Evolutionary conservation across 345 rosid genomes (phyloP).

Genomic region (Euphorbia lathyris): DNA sequence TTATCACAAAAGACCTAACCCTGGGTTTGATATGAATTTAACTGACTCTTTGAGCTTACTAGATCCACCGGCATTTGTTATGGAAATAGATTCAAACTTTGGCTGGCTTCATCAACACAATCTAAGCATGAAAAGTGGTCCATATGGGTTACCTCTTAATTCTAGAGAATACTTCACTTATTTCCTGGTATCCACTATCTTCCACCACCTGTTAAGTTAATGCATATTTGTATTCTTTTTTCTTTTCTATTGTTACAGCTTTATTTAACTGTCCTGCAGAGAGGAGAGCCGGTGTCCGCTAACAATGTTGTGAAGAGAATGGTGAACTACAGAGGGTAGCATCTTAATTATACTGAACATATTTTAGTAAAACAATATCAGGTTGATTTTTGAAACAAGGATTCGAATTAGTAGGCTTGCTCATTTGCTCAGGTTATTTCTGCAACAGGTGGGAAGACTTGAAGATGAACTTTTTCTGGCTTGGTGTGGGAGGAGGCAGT

Average conservation of each 20-base stretch:
- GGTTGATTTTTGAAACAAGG: neutral
- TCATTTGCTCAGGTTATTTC: slow-evolving; percentile 17
- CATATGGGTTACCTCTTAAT: slow-evolving; percentile 43
- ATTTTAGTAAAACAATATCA: neutral
- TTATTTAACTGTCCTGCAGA: slow-evolving; percentile 29
- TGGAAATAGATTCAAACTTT: slow-evolving; percentile 12
- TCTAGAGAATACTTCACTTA: slow-evolving; percentile 40
- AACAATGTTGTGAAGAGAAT: slow-evolving; percentile 38
- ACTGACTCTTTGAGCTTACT: slow-evolving; percentile 3
- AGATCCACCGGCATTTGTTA: slow-evolving; percentile 11
- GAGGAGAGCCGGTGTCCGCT: slow-evolving; percentile 57
- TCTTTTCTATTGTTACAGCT: neutral
- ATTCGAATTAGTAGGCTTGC: neutral
- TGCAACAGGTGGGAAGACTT: slow-evolving; percentile 45
- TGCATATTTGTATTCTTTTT: neutral
- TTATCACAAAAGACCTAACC: slow-evolving; percentile 8
- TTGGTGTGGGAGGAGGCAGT: slow-evolving; percentile 37
- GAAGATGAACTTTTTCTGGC: slow-evolving; percentile 55
- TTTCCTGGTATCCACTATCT: slow-evolving; percentile 36
- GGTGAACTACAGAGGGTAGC: slow-evolving; percentile 46
- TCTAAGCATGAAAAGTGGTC: slow-evolving; percentile 33
- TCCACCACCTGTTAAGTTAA: neutral
- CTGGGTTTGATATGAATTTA: slow-evolving; percentile 8
- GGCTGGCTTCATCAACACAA: slow-evolving; percentile 24
- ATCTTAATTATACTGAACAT: neutral